These are phyloP conservation scores for Populus hybrid DNA, from an alignment of 441 rosid species.

Conservation along the genomic window DNA sequence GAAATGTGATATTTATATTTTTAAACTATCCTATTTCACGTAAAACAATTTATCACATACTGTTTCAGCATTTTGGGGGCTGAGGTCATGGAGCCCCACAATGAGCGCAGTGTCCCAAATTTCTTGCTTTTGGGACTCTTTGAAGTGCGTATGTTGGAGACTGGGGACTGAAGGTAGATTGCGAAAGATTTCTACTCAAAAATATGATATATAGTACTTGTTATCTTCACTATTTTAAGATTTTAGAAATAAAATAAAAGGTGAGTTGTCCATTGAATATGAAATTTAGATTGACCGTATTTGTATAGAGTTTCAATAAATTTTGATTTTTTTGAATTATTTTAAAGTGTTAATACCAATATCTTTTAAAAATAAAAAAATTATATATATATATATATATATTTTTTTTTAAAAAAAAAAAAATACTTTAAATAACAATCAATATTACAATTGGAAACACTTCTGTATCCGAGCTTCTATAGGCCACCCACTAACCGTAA, in stretches of 20 bases:
- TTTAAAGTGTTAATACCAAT: no score
- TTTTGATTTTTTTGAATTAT: no score
- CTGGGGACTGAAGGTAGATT: background rate
- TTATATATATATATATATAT: no score
- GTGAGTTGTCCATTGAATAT: background rate
- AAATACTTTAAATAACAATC: no score
- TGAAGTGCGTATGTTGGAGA: background rate
- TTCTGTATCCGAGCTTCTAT: background rate
- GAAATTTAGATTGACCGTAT: background rate
- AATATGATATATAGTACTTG: background rate
- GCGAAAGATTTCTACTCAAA: background rate
- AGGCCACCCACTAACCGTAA: constrained; percentile 9
- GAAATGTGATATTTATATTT: no score
- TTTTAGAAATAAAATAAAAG: background rate
- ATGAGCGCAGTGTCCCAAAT: constrained; percentile 14
- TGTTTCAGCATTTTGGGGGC: no score
- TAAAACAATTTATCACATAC: no score
- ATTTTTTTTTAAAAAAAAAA: no score
- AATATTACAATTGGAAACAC: no score
- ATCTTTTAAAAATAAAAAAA: no score
- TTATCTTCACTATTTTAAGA: background rate
- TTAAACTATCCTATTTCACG: no score
- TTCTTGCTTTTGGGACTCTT: background rate
- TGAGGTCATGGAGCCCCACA: constrained; percentile 26
- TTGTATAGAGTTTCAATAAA: no score